phyloP scores from a whole-genome alignment of 2,329 filamentous ascomycete genomes.

The Ophiocordyceps sinensis region DNA sequence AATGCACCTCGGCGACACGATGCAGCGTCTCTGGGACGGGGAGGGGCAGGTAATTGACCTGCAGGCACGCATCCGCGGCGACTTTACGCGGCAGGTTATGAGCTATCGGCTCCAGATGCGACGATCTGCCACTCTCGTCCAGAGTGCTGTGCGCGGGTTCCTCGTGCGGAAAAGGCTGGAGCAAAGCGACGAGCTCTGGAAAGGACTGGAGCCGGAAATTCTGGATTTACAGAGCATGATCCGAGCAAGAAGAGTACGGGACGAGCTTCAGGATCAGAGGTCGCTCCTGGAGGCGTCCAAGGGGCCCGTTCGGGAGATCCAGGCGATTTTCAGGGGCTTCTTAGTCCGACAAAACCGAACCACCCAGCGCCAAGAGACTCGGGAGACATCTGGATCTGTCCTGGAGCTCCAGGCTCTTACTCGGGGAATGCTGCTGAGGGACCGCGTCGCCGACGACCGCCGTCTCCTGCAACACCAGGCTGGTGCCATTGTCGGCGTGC shows the following conservation, averaged over 20 bases:
- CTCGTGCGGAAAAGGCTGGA: constrained; percentile 51
- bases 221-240: constrained; percentile 71
- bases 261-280: constrained; percentile 39
- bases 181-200: constrained; percentile 52
- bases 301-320: constrained; percentile 50
- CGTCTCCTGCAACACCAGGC: constrained; percentile 35
- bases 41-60: constrained; percentile 68
- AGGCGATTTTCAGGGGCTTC: constrained; percentile 52
- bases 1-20: constrained; percentile 61
- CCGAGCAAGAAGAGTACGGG: constrained; percentile 50
- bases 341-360: constrained; percentile 44
- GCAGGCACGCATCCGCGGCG: constrained; percentile 75
- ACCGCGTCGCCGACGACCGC: constrained; percentile 37
- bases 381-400: constrained; percentile 35
- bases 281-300: constrained; percentile 47
- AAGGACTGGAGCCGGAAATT: constrained; percentile 55
- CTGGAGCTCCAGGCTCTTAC: constrained; percentile 49
- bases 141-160: constrained; percentile 65
- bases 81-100: constrained; percentile 72
- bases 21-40: constrained; percentile 81
- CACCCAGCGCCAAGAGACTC: constrained; percentile 41
- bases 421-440: constrained; percentile 51
- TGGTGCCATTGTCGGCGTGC: constrained; percentile 38
- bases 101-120: constrained; percentile 74
- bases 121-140: constrained; percentile 62